Percentiles rank a stretch among this genome's conserved stretches.
phyloP scores from a whole-genome alignment of 2,329 filamentous ascomycete genomes.

The Lasiodiplodia gonubiensis region DNA sequence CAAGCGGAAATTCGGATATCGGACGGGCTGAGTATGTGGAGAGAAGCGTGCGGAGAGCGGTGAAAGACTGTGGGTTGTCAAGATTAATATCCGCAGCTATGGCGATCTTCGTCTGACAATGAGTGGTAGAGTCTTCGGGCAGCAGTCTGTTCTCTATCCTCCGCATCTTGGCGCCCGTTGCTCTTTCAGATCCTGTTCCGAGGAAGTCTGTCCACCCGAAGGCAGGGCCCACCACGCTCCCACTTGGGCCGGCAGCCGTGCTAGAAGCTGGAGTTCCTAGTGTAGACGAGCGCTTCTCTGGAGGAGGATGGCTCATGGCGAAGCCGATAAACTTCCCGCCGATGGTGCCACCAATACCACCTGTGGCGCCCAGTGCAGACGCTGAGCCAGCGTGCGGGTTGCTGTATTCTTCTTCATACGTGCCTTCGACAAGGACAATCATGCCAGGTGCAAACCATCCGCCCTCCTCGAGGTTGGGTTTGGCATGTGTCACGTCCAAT shows the following conservation, averaged over 20 bases:
- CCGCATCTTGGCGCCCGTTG: constrained; percentile 81
- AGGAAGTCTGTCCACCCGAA: constrained; percentile 99
- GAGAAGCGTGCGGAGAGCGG: constrained; percentile 81
- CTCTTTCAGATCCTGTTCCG: constrained; percentile 86
- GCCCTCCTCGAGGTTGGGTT: constrained; percentile 80
- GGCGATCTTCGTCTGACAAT: constrained; percentile 42
- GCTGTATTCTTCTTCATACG: constrained; percentile 93
- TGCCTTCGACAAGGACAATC: constrained; percentile 91
- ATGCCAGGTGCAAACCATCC: constrained; percentile 95
- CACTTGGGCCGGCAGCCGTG: constrained; percentile 59
- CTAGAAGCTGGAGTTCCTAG: constrained; percentile 58
- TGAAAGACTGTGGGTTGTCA: constrained; percentile 79
- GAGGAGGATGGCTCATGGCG: constrained; percentile 88
- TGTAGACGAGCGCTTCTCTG: constrained; percentile 80
- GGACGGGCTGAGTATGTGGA: constrained; percentile 70
- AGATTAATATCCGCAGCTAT: constrained; percentile 63
- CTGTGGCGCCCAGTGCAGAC: constrained; percentile 69
- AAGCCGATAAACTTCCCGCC: constrained; percentile 92
- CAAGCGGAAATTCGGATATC: constrained; percentile 70
- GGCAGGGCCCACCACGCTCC: constrained; percentile 43
- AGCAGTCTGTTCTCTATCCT: constrained; percentile 75
- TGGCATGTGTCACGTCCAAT: constrained; percentile 80
- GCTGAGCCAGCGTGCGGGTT: constrained; percentile 66
- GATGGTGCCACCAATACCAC: constrained; percentile 85
- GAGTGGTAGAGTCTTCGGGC: constrained; percentile 38